Percentiles rank a stretch among this genome's conserved stretches.
These are phyloP conservation scores for Kandelia obovata DNA, from an alignment of 345 rosid species.

Conservation along the genomic window DNA sequence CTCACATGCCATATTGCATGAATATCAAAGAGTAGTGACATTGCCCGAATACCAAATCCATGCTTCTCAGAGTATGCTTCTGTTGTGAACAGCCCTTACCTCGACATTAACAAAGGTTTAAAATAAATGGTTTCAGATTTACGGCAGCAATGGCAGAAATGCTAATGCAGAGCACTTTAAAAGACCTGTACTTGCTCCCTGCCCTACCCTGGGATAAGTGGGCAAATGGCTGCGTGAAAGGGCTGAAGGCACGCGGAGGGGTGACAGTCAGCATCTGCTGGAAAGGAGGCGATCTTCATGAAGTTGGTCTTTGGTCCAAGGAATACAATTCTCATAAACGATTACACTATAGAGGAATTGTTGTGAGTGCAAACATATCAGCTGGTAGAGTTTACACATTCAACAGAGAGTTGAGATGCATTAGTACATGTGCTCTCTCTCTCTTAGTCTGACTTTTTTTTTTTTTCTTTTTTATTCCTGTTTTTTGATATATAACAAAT, in stretches of 20 bases:
- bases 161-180: slow-evolving; percentile 74
- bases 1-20: no score
- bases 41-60: no score
- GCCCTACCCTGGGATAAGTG: slow-evolving; percentile 80
- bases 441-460: no score
- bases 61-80: no score
- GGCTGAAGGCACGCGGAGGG: slow-evolving; percentile 79
- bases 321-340: slow-evolving; percentile 29
- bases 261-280: slow-evolving; percentile 60
- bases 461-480: no score
- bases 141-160: slow-evolving; percentile 76
- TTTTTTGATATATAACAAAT: no score
- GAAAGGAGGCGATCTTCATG: slow-evolving; percentile 65
- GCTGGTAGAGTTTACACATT: slow-evolving; percentile 44
- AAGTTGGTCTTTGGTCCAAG: slow-evolving; percentile 48
- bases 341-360: slow-evolving; percentile 52
- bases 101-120: no score
- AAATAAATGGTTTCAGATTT: slow-evolving; percentile 39
- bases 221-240: slow-evolving; percentile 65
- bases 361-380: slow-evolving; percentile 31
- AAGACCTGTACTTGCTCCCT: slow-evolving; percentile 74
- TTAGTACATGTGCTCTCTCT: slow-evolving; percentile 13
- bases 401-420: slow-evolving; percentile 44
- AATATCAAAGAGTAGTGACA: no score
- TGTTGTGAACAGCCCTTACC: no score